Base-by-base conservation (phyloP, 2,329 filamentous ascomycete genomes). In the Neopestalotiopsis sp. region DNA sequence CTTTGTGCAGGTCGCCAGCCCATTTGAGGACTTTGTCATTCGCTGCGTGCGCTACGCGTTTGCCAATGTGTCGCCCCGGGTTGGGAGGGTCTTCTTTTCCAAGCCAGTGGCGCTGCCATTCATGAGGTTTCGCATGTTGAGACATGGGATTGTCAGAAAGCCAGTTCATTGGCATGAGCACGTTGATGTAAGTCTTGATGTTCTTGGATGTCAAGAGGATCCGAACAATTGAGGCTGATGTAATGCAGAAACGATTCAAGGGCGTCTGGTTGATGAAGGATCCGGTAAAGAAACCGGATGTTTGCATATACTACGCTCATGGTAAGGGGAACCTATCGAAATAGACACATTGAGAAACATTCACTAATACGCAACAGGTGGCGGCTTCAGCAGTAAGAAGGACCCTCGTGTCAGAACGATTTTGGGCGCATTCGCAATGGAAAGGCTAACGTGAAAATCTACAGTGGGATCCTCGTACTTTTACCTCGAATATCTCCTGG, bases 271-370 rank as follows among this genome's bases (percentile, higher is more conserved):
- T 94, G 63, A 86, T 87, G 57, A 81, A 87, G 59, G 86, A 93
- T 73, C 85, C 87, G 17, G 82, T 85, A 52, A 81, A 84, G 63
- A 83, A 87, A 67, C 91, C 93, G 0, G 93, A 96, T 76, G 83
- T 96, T 67, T 90, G 94, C n/a, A 80, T 97, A 1, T 95, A 94
- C 77, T 96, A 96, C 77, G 88, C 89, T 56, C 94, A 97, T 77
- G 94, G 92, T 91, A 81, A 73, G 84, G 24, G 24, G 72, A 13
- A 14, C 13, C 20, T 38, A n/a, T 64, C 60, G 34, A 38, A 38
- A 7, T 7, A 38, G 10, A 42, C 7, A 45, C 3, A 20, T 4
- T 17, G 32, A 38, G 6, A 58, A 7, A 20, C 56, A 66, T 38
- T 38, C 6, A 56, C 72, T 78, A 69, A 76, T 70, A 71, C 40